Evolutionary conservation across 2,329 filamentous ascomycete species (phyloP).

Genomic region (Fusarium equiseti): DNA sequence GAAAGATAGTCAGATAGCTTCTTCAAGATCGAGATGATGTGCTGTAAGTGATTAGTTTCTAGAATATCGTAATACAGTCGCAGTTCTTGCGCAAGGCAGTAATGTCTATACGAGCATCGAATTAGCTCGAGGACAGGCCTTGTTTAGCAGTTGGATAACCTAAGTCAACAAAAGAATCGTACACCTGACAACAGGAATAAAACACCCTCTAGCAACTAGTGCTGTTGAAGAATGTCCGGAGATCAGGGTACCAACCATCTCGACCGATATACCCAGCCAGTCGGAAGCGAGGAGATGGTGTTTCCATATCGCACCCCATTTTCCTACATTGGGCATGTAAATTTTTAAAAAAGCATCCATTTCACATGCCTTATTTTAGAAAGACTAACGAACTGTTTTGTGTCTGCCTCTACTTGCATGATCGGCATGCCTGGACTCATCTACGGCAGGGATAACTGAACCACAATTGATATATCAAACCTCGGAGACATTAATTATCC

Average conservation of each 20-base stretch:
- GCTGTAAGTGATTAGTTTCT: not conserved
- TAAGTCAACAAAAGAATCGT: not conserved
- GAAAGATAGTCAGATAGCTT: not conserved
- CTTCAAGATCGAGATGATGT: not conserved
- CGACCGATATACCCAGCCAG: slow-evolving; percentile 5
- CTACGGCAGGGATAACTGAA: slow-evolving; percentile 29
- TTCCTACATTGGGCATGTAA: slow-evolving; percentile 14
- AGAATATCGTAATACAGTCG: not conserved
- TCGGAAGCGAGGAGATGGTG: slow-evolving; percentile 18
- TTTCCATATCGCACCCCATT: slow-evolving; percentile 18
- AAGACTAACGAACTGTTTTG: slow-evolving; percentile 11
- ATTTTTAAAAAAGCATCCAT: slow-evolving; percentile 23
- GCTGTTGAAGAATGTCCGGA: not conserved
- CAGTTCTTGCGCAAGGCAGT: not conserved
- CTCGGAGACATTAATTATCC: not conserved
- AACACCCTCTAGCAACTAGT: not conserved
- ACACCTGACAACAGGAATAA: not conserved
- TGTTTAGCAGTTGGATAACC: not conserved
- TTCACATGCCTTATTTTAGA: slow-evolving; percentile 9
- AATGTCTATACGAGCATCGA: not conserved
- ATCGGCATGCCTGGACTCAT: slow-evolving; percentile 31
- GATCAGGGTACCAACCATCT: slow-evolving; percentile 8
- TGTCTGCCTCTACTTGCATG: slow-evolving; percentile 25
- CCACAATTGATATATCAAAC: slow-evolving; percentile 13
- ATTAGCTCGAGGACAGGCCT: not conserved